Percentiles rank a stretch among this genome's conserved stretches.
Conservation (phyloP, 768 basidiomycete species). For the Crepidotus variabilis region DNA sequence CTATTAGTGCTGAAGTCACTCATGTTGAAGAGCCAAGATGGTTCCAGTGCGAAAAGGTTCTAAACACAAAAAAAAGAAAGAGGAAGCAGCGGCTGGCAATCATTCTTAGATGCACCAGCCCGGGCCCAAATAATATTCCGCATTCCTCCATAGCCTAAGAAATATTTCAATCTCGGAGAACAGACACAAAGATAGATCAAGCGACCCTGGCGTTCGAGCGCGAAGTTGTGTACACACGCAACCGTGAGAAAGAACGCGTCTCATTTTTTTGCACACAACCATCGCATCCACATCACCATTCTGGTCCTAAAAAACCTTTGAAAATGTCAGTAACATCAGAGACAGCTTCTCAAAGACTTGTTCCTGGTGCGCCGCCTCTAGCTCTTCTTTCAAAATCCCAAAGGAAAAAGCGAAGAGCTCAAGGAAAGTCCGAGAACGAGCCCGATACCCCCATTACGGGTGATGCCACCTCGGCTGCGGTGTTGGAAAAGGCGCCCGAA, state of each 20-base stretch:
- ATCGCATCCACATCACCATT: constrained; percentile 14
- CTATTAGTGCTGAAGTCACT: constrained; percentile 49
- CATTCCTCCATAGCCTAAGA: too few species aligned
- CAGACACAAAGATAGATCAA: neutral
- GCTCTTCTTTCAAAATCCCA: constrained; percentile 55
- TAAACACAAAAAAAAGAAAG: neutral
- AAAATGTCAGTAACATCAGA: constrained; percentile 32
- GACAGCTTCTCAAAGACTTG: constrained; percentile 43
- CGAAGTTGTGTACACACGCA: neutral
- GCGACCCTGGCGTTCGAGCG: neutral
- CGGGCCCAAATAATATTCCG: neutral
- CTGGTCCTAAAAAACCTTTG: constrained; percentile 10
- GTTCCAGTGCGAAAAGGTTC: neutral
- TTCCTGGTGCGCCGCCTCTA: constrained; percentile 77
- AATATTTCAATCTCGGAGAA: neutral
- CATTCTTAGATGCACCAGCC: neutral
- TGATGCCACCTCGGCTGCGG: constrained; percentile 41
- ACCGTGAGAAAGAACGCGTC: constrained; percentile 31
- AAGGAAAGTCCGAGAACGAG: constrained; percentile 38
- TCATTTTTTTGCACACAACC: constrained; percentile 23
- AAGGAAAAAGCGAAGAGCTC: constrained; percentile 64
- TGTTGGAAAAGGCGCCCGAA: constrained; percentile 49
- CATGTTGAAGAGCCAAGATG: constrained; percentile 7
- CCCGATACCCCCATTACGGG: constrained; percentile 43
- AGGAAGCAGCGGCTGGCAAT: neutral